Conservation (phyloP, 116 monocot species). For the Iris pallida region DNA sequence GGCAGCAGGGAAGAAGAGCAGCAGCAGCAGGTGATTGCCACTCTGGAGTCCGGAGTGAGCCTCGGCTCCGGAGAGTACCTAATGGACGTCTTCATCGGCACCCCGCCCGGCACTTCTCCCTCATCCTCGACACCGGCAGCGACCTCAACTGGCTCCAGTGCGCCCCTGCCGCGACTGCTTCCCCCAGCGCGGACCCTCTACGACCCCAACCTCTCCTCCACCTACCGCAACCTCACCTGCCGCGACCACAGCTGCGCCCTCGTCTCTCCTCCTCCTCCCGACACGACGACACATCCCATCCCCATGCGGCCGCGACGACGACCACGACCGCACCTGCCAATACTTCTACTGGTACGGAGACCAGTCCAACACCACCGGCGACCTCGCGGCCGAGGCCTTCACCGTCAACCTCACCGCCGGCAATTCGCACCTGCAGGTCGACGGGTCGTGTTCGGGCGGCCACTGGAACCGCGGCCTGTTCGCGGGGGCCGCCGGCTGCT, state of each 20-base stretch:
- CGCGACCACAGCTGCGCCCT: slow-evolving; percentile 5
- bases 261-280: slow-evolving; percentile 12
- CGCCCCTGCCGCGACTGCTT: slow-evolving; percentile 30
- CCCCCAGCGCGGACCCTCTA: slow-evolving; percentile 12
- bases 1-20: no score
- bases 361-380: slow-evolving; percentile 18
- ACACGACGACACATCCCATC: no score
- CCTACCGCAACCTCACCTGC: slow-evolving; percentile 21
- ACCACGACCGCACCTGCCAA: slow-evolving; percentile 4
- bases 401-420: slow-evolving; percentile 9
- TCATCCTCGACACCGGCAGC: slow-evolving; percentile 45
- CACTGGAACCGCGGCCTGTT: slow-evolving; percentile 28
- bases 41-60: neutral
- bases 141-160: slow-evolving; percentile 42
- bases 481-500: slow-evolving; percentile 18
- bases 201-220: slow-evolving; percentile 32
- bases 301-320: no score
- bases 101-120: slow-evolving; percentile 23
- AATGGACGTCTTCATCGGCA: slow-evolving; percentile 39
- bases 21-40: no score
- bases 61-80: slow-evolving; percentile 20
- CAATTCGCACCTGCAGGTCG: neutral
- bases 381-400: slow-evolving; percentile 16
- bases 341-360: slow-evolving; percentile 24
- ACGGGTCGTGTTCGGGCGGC: slow-evolving; percentile 30